Conservation (phyloP, 371 early-diverging fungal genomes). For the Coemansia sp. region DNA sequence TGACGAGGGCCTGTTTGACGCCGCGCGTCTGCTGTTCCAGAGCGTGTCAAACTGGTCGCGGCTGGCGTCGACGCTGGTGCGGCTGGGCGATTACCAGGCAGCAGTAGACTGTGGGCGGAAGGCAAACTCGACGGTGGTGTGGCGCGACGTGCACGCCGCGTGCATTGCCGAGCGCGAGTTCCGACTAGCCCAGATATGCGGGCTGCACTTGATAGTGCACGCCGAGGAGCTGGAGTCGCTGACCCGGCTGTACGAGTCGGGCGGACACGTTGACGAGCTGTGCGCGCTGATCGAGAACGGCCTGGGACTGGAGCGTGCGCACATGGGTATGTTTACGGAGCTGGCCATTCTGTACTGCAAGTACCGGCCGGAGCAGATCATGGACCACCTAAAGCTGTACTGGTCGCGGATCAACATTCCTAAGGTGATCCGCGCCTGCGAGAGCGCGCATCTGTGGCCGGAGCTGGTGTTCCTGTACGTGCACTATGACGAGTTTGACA, state of each 20-base stretch:
- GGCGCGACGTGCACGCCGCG: slow-evolving; percentile 96
- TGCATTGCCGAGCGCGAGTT: slow-evolving; percentile 93
- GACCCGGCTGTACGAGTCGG: slow-evolving; percentile 80
- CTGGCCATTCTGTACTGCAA: slow-evolving; percentile 94
- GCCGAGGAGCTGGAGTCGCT: slow-evolving; percentile 94
- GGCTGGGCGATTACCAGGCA: slow-evolving; percentile 89
- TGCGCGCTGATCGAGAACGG: slow-evolving; percentile 89
- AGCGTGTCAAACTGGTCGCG: slow-evolving; percentile 96
- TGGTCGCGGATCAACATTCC: slow-evolving; percentile 97
- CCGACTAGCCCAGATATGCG: slow-evolving; percentile 97
- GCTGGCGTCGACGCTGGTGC: slow-evolving; percentile 92
- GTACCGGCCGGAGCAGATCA: slow-evolving; percentile 89
- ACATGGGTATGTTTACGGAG: slow-evolving; percentile 99
- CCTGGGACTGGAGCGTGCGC: slow-evolving; percentile 93
- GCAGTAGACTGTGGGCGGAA: slow-evolving; percentile 98
- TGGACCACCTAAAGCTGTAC: slow-evolving; percentile 95
- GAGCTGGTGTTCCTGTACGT: slow-evolving; percentile 97
- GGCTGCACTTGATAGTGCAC: slow-evolving; percentile 91
- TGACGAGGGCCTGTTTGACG: slow-evolving; percentile 84
- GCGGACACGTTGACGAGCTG: slow-evolving; percentile 88
- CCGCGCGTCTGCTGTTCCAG: slow-evolving; percentile 91
- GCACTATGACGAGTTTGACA: slow-evolving; percentile 97
- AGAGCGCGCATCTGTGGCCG: slow-evolving; percentile 91
- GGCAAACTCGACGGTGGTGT: slow-evolving; percentile 95
- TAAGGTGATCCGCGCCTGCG: slow-evolving; percentile 94